A percentile compares a stretch with the other conserved stretches of the same genome.
phyloP scores from a whole-genome alignment of 108 stramenopile genomes.

The Nitzschia sp. region DNA sequence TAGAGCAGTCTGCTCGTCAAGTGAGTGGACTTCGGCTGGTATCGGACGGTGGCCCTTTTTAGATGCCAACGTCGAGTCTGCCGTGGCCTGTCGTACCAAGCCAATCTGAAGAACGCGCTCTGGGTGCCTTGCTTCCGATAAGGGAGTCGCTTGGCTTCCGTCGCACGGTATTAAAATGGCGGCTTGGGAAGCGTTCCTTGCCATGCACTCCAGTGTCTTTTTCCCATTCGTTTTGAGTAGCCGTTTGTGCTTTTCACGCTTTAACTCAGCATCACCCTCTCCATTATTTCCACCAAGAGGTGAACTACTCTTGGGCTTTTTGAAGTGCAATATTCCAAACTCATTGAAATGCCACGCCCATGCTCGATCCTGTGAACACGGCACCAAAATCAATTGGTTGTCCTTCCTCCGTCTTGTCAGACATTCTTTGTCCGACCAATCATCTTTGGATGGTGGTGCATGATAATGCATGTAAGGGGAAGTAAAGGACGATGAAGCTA shows the following conservation, averaged over 20 bases:
- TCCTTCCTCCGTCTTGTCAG: constrained; percentile 28
- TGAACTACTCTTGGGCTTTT: constrained; percentile 17
- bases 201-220: constrained; percentile 24
- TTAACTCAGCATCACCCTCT: not conserved
- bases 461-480: not conserved
- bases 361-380: constrained; percentile 59
- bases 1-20: not conserved
- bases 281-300: not conserved
- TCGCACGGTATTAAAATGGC: constrained; percentile 23
- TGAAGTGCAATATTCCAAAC: constrained; percentile 51
- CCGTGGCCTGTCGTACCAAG: constrained; percentile 12
- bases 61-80: not conserved
- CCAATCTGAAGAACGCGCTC: not conserved
- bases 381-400: constrained; percentile 37
- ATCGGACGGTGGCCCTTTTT: not conserved
- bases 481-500: not conserved
- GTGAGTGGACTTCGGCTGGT: not conserved
- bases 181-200: constrained; percentile 12
- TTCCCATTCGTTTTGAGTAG: constrained; percentile 18
- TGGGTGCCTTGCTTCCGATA: not conserved
- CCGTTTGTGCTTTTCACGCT: constrained; percentile 1
- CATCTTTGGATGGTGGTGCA: not conserved
- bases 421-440: constrained; percentile 26
- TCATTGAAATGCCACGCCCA: constrained; percentile 69
- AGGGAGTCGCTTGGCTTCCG: constrained; percentile 2